phyloP scores from a whole-genome alignment of 192 early-diverging fungal species.

The Haplosporangium gracile region DNA sequence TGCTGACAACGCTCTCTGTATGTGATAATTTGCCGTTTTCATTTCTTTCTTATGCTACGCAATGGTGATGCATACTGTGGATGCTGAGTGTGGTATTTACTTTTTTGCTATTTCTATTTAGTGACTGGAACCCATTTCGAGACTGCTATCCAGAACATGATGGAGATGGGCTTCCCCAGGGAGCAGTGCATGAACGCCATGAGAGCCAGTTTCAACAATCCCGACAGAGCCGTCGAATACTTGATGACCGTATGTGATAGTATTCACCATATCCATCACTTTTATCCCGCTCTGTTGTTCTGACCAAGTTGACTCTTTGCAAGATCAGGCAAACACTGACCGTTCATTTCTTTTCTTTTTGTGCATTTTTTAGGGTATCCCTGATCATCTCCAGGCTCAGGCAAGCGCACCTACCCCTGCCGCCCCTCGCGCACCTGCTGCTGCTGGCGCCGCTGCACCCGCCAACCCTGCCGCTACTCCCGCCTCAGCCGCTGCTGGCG shows the following conservation, averaged over 20 bases:
- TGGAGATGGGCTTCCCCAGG: slow-evolving; percentile 96
- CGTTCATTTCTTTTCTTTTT: slow-evolving; percentile 5
- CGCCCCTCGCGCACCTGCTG: slow-evolving; percentile 28
- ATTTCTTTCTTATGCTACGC: neutral
- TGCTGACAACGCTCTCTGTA: slow-evolving; percentile 49
- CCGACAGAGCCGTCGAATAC: slow-evolving; percentile 97
- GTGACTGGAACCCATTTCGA: slow-evolving; percentile 86
- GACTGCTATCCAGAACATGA: slow-evolving; percentile 86
- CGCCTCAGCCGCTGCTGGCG: slow-evolving; percentile 36
- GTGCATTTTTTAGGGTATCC: slow-evolving; percentile 78
- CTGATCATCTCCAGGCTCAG: slow-evolving; percentile 73
- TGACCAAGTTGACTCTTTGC: neutral
- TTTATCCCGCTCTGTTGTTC: neutral
- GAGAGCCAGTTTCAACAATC: slow-evolving; percentile 98
- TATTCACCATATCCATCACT: no score
- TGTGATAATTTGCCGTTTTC: neutral
- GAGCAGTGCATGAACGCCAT: slow-evolving; percentile 90
- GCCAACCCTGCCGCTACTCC: slow-evolving; percentile 44
- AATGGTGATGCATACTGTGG: neutral
- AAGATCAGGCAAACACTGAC: neutral
- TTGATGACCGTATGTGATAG: slow-evolving; percentile 77
- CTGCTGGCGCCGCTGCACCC: slow-evolving; percentile 23
- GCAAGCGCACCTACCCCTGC: slow-evolving; percentile 56
- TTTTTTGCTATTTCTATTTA: slow-evolving; percentile 44
- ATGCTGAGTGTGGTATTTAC: neutral